Percentiles rank a stretch among this genome's conserved stretches.
These are phyloP conservation scores for Phtheirospermum japonicum DNA, from an alignment of 257 asterid genomes.

Conservation along the genomic window DNA sequence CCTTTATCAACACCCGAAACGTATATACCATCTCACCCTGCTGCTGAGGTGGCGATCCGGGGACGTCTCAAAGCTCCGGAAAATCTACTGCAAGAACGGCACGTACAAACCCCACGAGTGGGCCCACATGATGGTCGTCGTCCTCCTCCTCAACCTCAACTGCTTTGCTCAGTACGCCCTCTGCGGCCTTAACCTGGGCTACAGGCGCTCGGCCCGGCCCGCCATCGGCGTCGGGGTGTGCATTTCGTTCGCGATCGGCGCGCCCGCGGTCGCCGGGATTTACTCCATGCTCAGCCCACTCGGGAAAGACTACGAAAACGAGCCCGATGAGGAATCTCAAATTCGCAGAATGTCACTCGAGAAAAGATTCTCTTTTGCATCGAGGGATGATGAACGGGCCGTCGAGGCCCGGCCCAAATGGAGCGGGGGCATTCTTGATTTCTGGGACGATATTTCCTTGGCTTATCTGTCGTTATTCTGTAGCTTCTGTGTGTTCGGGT, in stretches of 20 bases:
- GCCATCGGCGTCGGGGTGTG: slow-evolving; percentile 64
- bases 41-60: slow-evolving; percentile 58
- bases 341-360: slow-evolving; percentile 45
- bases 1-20: slow-evolving; percentile 67
- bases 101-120: slow-evolving; percentile 74
- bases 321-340: slow-evolving; percentile 61
- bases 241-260: slow-evolving; percentile 41
- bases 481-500: slow-evolving; percentile 74
- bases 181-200: slow-evolving; percentile 74
- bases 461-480: slow-evolving; percentile 81
- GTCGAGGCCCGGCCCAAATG: slow-evolving; percentile 57
- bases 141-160: slow-evolving; percentile 52
- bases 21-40: slow-evolving; percentile 59
- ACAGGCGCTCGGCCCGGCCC: slow-evolving; percentile 56
- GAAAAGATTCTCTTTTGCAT: slow-evolving; percentile 61
- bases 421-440: slow-evolving; percentile 77
- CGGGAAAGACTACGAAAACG: slow-evolving; percentile 63
- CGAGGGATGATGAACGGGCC: slow-evolving; percentile 29
- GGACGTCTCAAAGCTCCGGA: slow-evolving; percentile 56
- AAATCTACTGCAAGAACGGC: slow-evolving; percentile 60
- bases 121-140: slow-evolving; percentile 82
- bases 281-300: slow-evolving; percentile 72
- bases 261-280: slow-evolving; percentile 73
- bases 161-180: slow-evolving; percentile 72
- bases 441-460: slow-evolving; percentile 76